phyloP scores from a whole-genome alignment of 2,329 filamentous ascomycete genomes.

The Pestalotiopsis sp. region DNA sequence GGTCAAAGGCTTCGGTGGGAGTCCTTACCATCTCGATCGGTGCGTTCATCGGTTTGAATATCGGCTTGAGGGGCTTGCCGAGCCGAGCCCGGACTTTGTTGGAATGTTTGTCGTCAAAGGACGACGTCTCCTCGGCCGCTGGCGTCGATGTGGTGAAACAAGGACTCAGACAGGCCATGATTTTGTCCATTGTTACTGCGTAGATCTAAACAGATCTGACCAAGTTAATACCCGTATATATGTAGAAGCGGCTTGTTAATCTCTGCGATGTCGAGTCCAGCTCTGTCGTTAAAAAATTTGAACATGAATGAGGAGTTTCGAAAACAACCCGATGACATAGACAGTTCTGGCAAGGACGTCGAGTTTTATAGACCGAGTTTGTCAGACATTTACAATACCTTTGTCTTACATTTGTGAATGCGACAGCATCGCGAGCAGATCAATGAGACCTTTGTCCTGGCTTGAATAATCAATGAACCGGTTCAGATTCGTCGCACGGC shows the following conservation, averaged over 20 bases:
- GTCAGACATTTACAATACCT: slow-evolving; percentile 3
- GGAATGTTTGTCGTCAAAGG: background rate
- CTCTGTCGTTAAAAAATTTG: background rate
- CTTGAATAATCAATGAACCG: background rate
- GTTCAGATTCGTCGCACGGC: background rate
- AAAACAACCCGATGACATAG: background rate
- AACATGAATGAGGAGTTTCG: background rate
- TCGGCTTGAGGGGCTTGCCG: background rate
- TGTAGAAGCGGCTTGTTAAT: background rate
- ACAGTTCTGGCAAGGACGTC: background rate
- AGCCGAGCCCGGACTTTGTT: slow-evolving; percentile 2
- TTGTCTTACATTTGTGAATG: background rate
- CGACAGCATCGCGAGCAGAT: background rate
- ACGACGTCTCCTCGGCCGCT: background rate
- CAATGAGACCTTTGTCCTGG: background rate
- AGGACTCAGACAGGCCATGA: slow-evolving; percentile 2
- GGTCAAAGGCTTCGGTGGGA: background rate
- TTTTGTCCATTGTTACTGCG: background rate
- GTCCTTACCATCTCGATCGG: background rate
- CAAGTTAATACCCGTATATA: background rate
- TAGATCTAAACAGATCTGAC: background rate
- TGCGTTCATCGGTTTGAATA: no score
- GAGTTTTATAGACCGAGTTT: background rate
- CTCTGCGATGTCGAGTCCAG: background rate
- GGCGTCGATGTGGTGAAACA: background rate